These are phyloP conservation scores for Globisporangium irregulare DNA, from an alignment of 352 stramenopile genomes.

Conservation along the genomic window DNA sequence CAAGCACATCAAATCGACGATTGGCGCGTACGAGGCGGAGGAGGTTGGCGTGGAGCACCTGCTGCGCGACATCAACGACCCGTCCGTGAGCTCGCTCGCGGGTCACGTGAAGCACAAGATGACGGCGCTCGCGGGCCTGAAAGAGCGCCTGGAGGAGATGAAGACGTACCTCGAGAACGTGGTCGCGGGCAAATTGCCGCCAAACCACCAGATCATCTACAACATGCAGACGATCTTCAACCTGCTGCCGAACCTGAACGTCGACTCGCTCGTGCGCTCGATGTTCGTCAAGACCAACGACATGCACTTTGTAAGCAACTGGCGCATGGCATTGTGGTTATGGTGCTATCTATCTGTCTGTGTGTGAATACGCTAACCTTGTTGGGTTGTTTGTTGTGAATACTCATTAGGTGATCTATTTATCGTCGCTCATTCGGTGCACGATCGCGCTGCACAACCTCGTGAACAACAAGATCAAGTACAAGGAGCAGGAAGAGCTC, in stretches of 20 bases:
- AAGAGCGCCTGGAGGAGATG: slow-evolving; percentile 96
- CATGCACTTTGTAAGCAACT: slow-evolving; percentile 95
- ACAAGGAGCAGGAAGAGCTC: slow-evolving; percentile 87
- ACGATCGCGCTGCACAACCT: slow-evolving; percentile 99
- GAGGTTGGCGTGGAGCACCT: slow-evolving; percentile 99
- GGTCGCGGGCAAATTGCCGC: slow-evolving; percentile 65
- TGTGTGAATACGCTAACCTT: background rate
- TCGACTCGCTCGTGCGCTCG: slow-evolving; percentile 94
- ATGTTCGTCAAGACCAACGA: slow-evolving; percentile 99
- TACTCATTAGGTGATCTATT: slow-evolving; percentile 93
- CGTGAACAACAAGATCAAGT: slow-evolving; percentile 99
- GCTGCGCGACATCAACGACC: slow-evolving; percentile 99
- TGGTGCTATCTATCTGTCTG: background rate
- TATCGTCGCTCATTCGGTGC: slow-evolving; percentile 96
- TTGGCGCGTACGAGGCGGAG: slow-evolving; percentile 95
- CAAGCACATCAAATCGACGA: slow-evolving; percentile 96
- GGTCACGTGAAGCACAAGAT: slow-evolving; percentile 99
- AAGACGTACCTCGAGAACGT: slow-evolving; percentile 97
- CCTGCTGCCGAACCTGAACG: slow-evolving; percentile 98
- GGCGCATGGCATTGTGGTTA: background rate
- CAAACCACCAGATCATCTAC: slow-evolving; percentile 96
- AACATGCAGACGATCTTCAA: slow-evolving; percentile 99
- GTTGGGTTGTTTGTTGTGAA: background rate
- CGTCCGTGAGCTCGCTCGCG: slow-evolving; percentile 97
- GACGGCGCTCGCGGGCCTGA: slow-evolving; percentile 92